Evolutionary conservation across 176 grass and related monocot genomes (phyloP), one percentile per base, ranked within the genome.

Genomic region (Cenchrus americanus): DNA sequence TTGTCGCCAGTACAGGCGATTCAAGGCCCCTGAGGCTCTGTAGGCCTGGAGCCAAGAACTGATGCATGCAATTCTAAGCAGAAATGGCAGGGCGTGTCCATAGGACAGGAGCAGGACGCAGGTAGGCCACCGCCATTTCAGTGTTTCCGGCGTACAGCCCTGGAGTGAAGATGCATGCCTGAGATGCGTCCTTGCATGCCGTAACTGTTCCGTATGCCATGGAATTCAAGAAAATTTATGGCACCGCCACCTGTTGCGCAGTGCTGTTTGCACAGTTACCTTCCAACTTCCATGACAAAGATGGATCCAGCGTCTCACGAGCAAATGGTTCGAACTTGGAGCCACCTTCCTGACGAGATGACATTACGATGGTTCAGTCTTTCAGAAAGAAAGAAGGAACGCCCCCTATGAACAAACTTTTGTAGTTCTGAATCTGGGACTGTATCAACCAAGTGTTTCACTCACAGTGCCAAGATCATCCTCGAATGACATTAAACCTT

Each of bases 271-370:
- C 81, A 92, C 81, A 92, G 15, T 19, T 80, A 97, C 95, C 84
- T 94, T 89, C 92, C 92, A 97, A 69, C 84, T 94, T 89, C 92
- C 92, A 97, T 73, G 83, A 92, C 41, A 94, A 89, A 10, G 95
- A 97, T 37, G 95, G 90, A 48, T 97, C 95, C 60, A 94, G 51
- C 18, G 79, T 91, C 55, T 82, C 62, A 13, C 70, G 62, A 53
- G 76, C 75, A 32, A 82, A 89, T 19, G 61, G 71, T 80, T 91
- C 92, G 22, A 97, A 88, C 84, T 86, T 78, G 60, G 90, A 93
- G 8, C 92, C 90, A 48, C 80, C 88, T 68, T 71, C 73, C 90
- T 98, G 85, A 55, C 0, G n/a, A 54, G 52, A 17, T 62, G 14
- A 89, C 58, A 82, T 76, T n/a, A 44, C 18, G 23, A 26, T 69